Evolutionary conservation across 306 rosid genomes (phyloP).

Genomic region (Cucumis hystrix): DNA sequence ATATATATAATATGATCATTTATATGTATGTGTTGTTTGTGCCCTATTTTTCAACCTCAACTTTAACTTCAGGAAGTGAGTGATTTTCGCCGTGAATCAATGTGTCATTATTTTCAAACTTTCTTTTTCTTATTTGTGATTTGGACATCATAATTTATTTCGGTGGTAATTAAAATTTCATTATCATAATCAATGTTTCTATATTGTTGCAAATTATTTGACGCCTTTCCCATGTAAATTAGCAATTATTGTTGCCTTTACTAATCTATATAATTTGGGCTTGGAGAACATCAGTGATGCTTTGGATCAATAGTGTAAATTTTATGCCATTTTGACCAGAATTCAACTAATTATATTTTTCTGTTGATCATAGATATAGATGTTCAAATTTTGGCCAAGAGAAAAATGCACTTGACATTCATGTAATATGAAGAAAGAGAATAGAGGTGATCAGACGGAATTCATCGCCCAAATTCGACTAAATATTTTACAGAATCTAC

Average conservation of each 20-base stretch:
- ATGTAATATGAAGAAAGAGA: too few relatives aligned
- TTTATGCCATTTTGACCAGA: too few relatives aligned
- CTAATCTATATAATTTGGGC: too few relatives aligned
- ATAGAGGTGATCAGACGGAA: too few relatives aligned
- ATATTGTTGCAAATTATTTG: background rate
- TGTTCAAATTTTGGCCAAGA: too few relatives aligned
- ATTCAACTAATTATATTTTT: too few relatives aligned
- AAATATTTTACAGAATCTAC: too few relatives aligned
- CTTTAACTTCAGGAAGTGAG: background rate
- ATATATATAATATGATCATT: background rate
- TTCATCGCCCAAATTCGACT: too few relatives aligned
- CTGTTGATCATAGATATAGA: too few relatives aligned
- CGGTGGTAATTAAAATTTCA: background rate
- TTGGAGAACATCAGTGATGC: too few relatives aligned
- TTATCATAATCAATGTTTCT: background rate
- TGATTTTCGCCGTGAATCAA: background rate
- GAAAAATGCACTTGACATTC: too few relatives aligned
- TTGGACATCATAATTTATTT: background rate
- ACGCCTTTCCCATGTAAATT: background rate
- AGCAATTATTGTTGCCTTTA: background rate
- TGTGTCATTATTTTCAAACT: background rate
- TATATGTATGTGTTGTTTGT: background rate
- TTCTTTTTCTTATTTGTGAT: background rate
- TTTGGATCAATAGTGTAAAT: too few relatives aligned
- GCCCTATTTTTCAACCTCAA: background rate